These are phyloP conservation scores for Lolium rigidum DNA, from an alignment of 176 grass and related monocot species.

Conservation along the genomic window DNA sequence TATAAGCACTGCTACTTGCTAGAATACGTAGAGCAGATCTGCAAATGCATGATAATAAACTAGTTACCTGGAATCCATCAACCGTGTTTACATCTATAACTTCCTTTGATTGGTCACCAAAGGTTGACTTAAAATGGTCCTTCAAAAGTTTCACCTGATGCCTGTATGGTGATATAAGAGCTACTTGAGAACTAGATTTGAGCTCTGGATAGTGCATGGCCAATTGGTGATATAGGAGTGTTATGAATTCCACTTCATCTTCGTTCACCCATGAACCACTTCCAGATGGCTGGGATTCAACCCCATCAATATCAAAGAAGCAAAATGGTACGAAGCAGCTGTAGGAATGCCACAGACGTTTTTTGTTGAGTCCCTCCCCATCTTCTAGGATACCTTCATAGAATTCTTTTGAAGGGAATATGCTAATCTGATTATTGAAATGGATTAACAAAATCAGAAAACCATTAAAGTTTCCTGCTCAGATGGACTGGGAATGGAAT, in stretches of 20 bases:
- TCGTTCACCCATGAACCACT: constrained; percentile 93
- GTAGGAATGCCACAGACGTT: constrained; percentile 70
- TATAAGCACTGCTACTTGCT: constrained; percentile 28
- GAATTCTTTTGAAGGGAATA: constrained; percentile 97
- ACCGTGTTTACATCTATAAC: constrained; percentile 92
- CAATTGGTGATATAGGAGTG: constrained; percentile 77
- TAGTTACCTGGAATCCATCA: constrained; percentile 95
- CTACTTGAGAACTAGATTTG: constrained; percentile 72
- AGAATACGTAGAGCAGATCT: constrained; percentile 27
- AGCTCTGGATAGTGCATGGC: constrained; percentile 67
- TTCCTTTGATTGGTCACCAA: constrained; percentile 84
- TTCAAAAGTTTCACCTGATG: constrained; percentile 81
- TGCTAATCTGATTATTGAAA: constrained; percentile 75
- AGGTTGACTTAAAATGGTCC: constrained; percentile 74
- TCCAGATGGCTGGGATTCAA: constrained; percentile 75
- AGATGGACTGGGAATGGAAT: constrained; percentile 23
- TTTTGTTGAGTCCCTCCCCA: constrained; percentile 67
- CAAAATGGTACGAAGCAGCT: constrained; percentile 87
- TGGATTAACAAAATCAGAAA: constrained; percentile 38
- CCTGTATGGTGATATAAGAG: constrained; percentile 88
- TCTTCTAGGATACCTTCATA: constrained; percentile 82
- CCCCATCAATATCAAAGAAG: constrained; percentile 95
- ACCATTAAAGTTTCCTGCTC: constrained; percentile 17
- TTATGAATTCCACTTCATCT: constrained; percentile 89
- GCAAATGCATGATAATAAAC: constrained; percentile 32